These are phyloP conservation scores for Bipolaris victoriae DNA, from an alignment of 2,329 filamentous ascomycete genomes.

Conservation along the genomic window DNA sequence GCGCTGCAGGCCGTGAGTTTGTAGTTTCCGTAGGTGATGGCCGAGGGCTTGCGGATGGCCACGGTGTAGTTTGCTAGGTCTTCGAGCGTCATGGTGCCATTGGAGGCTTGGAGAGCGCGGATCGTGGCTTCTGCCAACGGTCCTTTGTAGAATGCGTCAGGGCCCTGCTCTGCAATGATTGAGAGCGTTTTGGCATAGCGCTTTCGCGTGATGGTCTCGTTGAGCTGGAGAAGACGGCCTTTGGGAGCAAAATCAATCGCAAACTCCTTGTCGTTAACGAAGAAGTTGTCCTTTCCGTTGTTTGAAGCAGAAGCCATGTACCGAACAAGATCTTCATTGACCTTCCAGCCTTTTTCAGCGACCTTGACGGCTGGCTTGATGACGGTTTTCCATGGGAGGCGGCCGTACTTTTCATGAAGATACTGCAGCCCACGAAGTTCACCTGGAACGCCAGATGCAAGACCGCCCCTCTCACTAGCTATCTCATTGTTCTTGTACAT, in stretches of 20 bases:
- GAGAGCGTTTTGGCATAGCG: conserved; percentile 82
- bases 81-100: conserved; percentile 84
- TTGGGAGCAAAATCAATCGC: conserved; percentile 88
- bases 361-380: conserved; percentile 75
- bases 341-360: conserved; percentile 63
- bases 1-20: conserved; percentile 72
- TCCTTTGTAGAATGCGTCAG: conserved; percentile 76
- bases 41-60: conserved; percentile 66
- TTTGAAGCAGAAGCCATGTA: conserved; percentile 67
- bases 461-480: conserved; percentile 72
- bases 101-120: conserved; percentile 66
- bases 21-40: conserved; percentile 65
- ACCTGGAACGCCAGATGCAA: conserved; percentile 71
- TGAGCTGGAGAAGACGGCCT: conserved; percentile 72
- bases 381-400: conserved; percentile 63
- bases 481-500: conserved; percentile 79
- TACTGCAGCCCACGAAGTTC: conserved; percentile 81
- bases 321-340: conserved; percentile 74
- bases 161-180: conserved; percentile 73
- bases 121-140: conserved; percentile 77
- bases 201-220: conserved; percentile 79
- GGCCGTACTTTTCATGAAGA: conserved; percentile 74
- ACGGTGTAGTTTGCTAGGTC: conserved; percentile 78
- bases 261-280: conserved; percentile 78
- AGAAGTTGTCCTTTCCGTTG: conserved; percentile 63